phyloP scores from a whole-genome alignment of 805 yeast species.

The Tetrapisispora iriomotensis region DNA sequence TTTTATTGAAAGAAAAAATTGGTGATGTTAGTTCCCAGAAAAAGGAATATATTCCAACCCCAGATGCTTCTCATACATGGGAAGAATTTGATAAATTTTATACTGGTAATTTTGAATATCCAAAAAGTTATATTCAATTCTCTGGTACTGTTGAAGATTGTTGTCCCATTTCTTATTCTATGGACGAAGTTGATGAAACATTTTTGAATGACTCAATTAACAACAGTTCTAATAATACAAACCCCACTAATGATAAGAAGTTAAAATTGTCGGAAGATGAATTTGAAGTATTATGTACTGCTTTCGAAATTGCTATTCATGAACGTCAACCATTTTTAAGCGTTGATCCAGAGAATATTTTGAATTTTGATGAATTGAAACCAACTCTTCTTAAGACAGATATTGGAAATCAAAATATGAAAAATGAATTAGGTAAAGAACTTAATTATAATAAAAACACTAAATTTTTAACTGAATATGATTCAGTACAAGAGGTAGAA shows the following conservation, averaged over 20 bases:
- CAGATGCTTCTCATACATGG: slow-evolving; percentile 86
- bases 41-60: slow-evolving; percentile 76
- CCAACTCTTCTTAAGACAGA: slow-evolving; percentile 37
- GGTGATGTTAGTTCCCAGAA: slow-evolving; percentile 28
- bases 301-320: slow-evolving; percentile 61
- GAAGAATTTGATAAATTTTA: slow-evolving; percentile 66
- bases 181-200: slow-evolving; percentile 82
- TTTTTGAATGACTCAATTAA: slow-evolving; percentile 43
- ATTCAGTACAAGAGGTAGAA: slow-evolving; percentile 28
- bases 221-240: slow-evolving; percentile 13
- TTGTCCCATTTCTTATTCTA: slow-evolving; percentile 70
- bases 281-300: slow-evolving; percentile 68
- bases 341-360: slow-evolving; percentile 72
- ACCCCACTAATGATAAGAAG: slow-evolving; percentile 7
- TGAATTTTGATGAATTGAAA: slow-evolving; percentile 60
- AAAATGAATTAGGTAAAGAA: slow-evolving; percentile 46
- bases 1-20: slow-evolving; percentile 49
- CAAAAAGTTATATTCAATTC: slow-evolving; percentile 73
- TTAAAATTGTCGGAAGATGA: slow-evolving; percentile 61
- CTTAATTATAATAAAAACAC: slow-evolving; percentile 33
- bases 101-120: slow-evolving; percentile 53
- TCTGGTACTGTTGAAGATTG: slow-evolving; percentile 97
- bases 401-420: slow-evolving; percentile 40
- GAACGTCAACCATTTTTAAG: slow-evolving; percentile 82
- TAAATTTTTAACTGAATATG: slow-evolving; percentile 50